Conservation (phyloP, 306 rosid species). For the Albizia julibrissin region DNA sequence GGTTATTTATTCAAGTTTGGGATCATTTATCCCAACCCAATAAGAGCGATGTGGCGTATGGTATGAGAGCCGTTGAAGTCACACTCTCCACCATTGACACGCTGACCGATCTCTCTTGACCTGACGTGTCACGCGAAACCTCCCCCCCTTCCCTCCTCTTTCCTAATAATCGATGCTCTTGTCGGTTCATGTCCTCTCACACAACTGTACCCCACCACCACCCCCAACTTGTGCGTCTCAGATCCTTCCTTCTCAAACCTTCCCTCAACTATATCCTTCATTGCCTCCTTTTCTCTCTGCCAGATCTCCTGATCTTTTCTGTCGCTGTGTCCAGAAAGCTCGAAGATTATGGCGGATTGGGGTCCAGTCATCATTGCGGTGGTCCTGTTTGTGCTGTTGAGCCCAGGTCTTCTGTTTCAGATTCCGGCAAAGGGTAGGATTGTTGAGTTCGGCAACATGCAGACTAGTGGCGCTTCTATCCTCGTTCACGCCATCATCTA, state of each 20-base stretch:
- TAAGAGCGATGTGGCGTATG: not conserved
- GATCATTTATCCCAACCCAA: not conserved
- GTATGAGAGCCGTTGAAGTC: conserved; percentile 31
- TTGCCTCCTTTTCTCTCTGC: not conserved
- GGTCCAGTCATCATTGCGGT: conserved; percentile 81
- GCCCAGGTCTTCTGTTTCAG: conserved; percentile 79
- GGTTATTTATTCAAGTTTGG: not conserved
- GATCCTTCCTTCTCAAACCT: conserved; percentile 7
- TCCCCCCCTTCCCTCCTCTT: not conserved
- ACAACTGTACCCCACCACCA: not conserved
- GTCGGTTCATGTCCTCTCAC: not conserved
- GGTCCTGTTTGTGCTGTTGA: conserved; percentile 66
- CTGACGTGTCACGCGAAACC: not conserved
- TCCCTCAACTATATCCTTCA: not conserved
- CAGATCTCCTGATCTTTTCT: not conserved
- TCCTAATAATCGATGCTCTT: not conserved
- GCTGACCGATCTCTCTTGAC: not conserved
- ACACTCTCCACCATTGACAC: not conserved
- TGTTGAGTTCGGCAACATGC: conserved; percentile 76
- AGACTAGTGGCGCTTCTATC: conserved; percentile 74
- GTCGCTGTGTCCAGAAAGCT: not conserved
- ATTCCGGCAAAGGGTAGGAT: conserved; percentile 55
- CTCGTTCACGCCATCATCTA: conserved; percentile 75
- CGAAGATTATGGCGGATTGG: conserved; percentile 74
- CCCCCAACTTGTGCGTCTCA: not conserved